Base-by-base conservation (phyloP, 164 flowering plant genomes). In the Chimonanthus salicifolius region DNA sequence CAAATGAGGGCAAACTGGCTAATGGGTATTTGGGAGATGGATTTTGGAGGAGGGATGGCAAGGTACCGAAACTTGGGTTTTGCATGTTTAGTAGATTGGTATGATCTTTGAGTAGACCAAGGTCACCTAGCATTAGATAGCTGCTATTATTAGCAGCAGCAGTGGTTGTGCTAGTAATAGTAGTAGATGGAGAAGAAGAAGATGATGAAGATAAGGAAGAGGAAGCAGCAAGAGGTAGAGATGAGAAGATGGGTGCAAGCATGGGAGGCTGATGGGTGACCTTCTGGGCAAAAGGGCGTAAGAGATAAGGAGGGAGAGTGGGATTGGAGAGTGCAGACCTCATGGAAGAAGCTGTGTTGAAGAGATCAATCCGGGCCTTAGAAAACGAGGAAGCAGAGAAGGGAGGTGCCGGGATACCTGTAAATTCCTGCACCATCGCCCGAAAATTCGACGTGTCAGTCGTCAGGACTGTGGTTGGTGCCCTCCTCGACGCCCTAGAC, bases 361-460 rank as follows among this genome's bases (percentile, higher is more conserved):
- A 85, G 49, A 87, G 83, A 79, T 88, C 92, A 54, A 90, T 62
- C 62, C 90, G 78, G 58, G 68, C 71, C 0, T 92, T 85, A 15
- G 85, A 75, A 75, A 74, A 82, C 1, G 84, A 66, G 4, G 88
- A 76, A 33, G 83, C 82, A 0, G 92, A 77, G 67, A 89, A 88
- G 0, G 96, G 93, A 3, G 91, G 88, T 0, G 89, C 79, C 0
- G 95, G 91, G 47, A 90, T 87, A 0, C 95, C 95, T 0, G 95
- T 90, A 80, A 86, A 90, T 65, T 90, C 92, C 51, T 90, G 95
- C 71, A 90, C 95, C 95, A 90, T 90, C 64, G 89, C 87, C 50
- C 95, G 75, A 72, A 90, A 90, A 74, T 90, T 90, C 4, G 91
- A 73, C 0, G 92, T 89, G 83, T 90, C 95, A 49, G 95, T 90